phyloP scores from a whole-genome alignment of 208 protist genomes.

The Crithidia fasciculata region DNA sequence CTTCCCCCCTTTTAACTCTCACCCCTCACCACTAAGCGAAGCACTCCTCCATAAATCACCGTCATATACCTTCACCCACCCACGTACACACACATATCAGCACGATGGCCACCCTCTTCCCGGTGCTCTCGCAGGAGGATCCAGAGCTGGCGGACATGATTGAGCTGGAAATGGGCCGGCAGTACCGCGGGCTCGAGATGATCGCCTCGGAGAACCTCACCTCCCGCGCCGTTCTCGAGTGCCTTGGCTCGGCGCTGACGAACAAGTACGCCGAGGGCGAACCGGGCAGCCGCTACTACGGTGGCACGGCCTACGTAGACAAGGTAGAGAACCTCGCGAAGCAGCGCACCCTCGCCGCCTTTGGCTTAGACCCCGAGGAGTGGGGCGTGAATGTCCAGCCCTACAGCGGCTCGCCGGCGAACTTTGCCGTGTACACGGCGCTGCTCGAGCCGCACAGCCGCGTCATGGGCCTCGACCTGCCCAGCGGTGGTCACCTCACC shows the following conservation, averaged over 20 bases:
- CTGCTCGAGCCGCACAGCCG: conserved; percentile 97
- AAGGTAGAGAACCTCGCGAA: conserved; percentile 95
- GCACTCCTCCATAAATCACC: no score
- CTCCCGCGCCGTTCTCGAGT: conserved; percentile 97
- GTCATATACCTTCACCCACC: no score
- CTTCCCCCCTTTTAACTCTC: no score
- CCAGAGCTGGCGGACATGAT: conserved; percentile 84
- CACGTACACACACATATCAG: no score
- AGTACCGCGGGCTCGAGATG: conserved; percentile 90
- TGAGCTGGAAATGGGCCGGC: conserved; percentile 85
- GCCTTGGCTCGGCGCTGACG: conserved; percentile 96
- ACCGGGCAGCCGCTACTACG: conserved; percentile 97
- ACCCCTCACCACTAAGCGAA: no score
- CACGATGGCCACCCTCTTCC: conserved; percentile 30
- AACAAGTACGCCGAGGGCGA: conserved; percentile 99
- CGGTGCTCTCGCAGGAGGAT: conserved; percentile 62
- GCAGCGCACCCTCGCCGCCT: conserved; percentile 94
- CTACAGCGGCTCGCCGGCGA: conserved; percentile 98
- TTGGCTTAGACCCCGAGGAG: conserved; percentile 89
- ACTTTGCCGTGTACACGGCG: conserved; percentile 98
- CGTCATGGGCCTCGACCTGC: conserved; percentile 97
- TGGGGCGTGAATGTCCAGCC: conserved; percentile 99
- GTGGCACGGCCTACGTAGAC: conserved; percentile 98
- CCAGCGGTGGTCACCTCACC: conserved; percentile 95
- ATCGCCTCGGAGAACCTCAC: conserved; percentile 98